These are phyloP conservation scores for Penicillium aurantiogriseum DNA, from an alignment of 2,329 filamentous ascomycete species.

Conservation along the genomic window DNA sequence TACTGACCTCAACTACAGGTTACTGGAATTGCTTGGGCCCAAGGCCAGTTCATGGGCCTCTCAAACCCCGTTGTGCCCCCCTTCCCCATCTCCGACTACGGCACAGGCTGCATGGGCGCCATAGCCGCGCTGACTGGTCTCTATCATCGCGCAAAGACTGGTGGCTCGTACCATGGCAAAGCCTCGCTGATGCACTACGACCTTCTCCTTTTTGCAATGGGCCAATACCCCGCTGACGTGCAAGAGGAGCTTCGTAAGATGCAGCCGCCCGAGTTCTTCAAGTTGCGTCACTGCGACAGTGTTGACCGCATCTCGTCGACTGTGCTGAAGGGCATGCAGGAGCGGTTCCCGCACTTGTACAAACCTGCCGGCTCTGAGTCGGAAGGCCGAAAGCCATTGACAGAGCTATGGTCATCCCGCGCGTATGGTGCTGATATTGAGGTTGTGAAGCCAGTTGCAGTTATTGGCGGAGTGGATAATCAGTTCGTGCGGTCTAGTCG, in stretches of 20 bases:
- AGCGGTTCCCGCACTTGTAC: constrained; percentile 56
- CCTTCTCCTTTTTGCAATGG: constrained; percentile 61
- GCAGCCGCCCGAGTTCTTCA: constrained; percentile 55
- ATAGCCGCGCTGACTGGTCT: constrained; percentile 65
- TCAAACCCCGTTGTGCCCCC: constrained; percentile 43
- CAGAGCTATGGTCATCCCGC: constrained; percentile 50
- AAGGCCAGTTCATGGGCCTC: constrained; percentile 44
- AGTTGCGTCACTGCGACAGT: constrained; percentile 59
- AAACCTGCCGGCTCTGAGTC: constrained; percentile 21
- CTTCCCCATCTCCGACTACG: constrained; percentile 61
- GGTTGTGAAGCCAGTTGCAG: constrained; percentile 47
- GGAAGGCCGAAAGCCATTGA: constrained; percentile 44
- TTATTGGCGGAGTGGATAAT: constrained; percentile 50
- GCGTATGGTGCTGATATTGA: constrained; percentile 49
- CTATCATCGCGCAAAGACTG: constrained; percentile 59
- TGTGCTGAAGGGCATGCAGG: constrained; percentile 56
- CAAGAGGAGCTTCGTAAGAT: constrained; percentile 53
- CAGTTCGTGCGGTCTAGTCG: constrained; percentile 49
- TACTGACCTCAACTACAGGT: constrained; percentile 30
- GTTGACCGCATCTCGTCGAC: constrained; percentile 64
- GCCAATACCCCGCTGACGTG: constrained; percentile 55
- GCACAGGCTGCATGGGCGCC: constrained; percentile 69
- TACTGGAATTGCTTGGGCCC: constrained; percentile 43
- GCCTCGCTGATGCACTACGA: constrained; percentile 68
- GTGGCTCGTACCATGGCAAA: constrained; percentile 66